Conservation (phyloP, 306 rosid species). For the Rosa persica region DNA sequence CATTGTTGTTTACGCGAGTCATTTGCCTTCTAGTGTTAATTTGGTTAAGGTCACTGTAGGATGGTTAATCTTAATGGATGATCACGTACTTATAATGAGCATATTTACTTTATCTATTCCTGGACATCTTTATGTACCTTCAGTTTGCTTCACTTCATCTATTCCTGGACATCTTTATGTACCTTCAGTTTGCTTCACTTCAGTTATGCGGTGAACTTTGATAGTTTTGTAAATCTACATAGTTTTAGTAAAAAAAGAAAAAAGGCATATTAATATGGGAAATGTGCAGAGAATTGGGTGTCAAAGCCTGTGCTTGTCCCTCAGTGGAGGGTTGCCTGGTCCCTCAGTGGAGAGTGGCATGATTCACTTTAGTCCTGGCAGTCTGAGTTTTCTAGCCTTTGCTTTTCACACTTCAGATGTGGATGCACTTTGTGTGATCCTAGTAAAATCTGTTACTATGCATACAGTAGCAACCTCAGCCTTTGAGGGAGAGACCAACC, state of each 20-base stretch:
- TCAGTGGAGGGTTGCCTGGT: not conserved
- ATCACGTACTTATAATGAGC: not conserved
- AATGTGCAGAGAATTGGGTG: not conserved
- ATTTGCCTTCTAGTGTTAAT: not conserved
- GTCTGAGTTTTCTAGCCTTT: not conserved
- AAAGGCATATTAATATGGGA: not conserved
- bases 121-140: not conserved
- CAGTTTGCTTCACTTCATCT: too few relatives aligned
- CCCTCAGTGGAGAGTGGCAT: not conserved
- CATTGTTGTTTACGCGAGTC: not conserved
- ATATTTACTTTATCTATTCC: not conserved
- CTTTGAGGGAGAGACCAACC: not conserved
- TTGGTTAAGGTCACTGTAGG: not conserved
- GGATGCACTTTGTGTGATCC: not conserved
- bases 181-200: not conserved
- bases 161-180: not conserved
- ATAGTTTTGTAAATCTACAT: not conserved
- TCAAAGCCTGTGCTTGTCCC: not conserved
- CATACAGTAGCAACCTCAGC: not conserved
- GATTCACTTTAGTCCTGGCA: not conserved
- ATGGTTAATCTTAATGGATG: not conserved
- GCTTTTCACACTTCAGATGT: not conserved
- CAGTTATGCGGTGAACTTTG: not conserved
- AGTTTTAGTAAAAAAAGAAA: not conserved
- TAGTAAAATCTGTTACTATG: not conserved